Percentiles rank a stretch among this genome's conserved stretches.
Conservation (phyloP, 2,329 filamentous ascomycete genomes). For the Xylariaceae sp. region DNA sequence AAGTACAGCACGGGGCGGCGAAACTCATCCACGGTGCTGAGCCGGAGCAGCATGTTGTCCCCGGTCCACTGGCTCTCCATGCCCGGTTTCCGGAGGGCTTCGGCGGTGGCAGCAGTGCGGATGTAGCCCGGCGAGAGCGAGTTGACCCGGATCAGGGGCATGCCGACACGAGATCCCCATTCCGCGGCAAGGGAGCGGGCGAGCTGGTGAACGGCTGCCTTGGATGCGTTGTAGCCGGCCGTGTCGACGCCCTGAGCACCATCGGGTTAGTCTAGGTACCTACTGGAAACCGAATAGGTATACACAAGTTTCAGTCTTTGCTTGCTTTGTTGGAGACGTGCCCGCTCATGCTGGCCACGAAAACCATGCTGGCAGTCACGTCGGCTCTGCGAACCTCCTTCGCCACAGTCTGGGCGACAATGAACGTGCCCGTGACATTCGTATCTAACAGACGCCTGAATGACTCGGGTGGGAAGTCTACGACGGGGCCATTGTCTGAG, state of each 20-base stretch:
- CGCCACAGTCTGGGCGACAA: constrained; percentile 41
- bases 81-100: constrained; percentile 24
- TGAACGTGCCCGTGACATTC: constrained; percentile 46
- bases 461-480: constrained; percentile 20
- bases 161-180: constrained; percentile 39
- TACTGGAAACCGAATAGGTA: no score
- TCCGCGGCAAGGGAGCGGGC: constrained; percentile 47
- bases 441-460: constrained; percentile 29
- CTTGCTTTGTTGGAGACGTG: constrained; percentile 45
- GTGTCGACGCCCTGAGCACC: constrained; percentile 38
- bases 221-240: constrained; percentile 48
- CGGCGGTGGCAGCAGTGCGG: constrained; percentile 35
- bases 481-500: constrained; percentile 21
- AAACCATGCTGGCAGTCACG: constrained; percentile 40
- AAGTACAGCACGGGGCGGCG: constrained; percentile 32
- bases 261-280: no score
- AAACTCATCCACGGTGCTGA: constrained; percentile 31
- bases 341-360: constrained; percentile 48
- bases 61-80: constrained; percentile 25
- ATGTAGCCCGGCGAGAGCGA: constrained; percentile 50
- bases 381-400: constrained; percentile 43
- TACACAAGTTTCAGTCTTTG: no score
- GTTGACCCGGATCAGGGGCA: constrained; percentile 53
- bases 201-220: constrained; percentile 50
- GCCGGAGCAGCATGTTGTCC: constrained; percentile 30